Percentiles rank a stretch among this genome's conserved stretches.
Conservation (phyloP, 2,329 filamentous ascomycete genomes). For the Neobulgaria alba region DNA sequence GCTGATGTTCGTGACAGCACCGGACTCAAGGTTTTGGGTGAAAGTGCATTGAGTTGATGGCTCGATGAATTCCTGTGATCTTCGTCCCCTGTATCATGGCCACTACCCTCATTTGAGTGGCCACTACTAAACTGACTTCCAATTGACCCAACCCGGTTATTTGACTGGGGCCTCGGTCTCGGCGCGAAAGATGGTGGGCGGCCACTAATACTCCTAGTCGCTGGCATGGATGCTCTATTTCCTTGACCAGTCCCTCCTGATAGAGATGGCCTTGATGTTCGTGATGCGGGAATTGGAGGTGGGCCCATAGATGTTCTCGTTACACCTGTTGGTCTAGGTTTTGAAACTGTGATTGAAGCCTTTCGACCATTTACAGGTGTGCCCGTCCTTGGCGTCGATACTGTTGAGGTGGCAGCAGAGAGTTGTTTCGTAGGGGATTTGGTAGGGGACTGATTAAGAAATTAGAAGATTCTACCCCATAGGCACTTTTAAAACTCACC, state of each 20-base stretch:
- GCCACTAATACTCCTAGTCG: constrained; percentile 13
- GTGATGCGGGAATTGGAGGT: constrained; percentile 33
- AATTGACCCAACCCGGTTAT: constrained; percentile 24
- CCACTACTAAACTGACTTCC: constrained; percentile 25
- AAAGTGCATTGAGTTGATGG: constrained; percentile 32
- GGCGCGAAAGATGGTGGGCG: constrained; percentile 22
- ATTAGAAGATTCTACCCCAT: constrained; percentile 17
- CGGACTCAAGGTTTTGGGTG: constrained; percentile 26
- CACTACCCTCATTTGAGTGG: constrained; percentile 23
- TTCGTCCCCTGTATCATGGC: constrained; percentile 23
- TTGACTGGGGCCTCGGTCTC: constrained; percentile 24
- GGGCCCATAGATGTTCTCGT: constrained; percentile 60
- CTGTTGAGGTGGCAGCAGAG: constrained; percentile 43
- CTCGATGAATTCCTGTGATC: constrained; percentile 36
- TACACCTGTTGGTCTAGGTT: constrained; percentile 46
- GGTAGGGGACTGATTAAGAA: constrained; percentile 52
- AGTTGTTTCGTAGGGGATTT: constrained; percentile 76
- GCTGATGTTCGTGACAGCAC: constrained; percentile 21
- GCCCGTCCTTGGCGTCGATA: constrained; percentile 52
- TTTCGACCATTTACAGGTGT: constrained; percentile 50
- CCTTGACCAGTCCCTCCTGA: constrained; percentile 28
- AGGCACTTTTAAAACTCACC: constrained; percentile 33
- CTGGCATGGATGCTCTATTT: constrained; percentile 24
- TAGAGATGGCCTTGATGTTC: constrained; percentile 33
- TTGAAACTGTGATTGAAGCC: constrained; percentile 33